A percentile compares a stretch with the other conserved stretches of the same genome.
These are phyloP conservation scores for Tinospora cordifolia DNA, from an alignment of 164 flowering plant species.

Conservation along the genomic window DNA sequence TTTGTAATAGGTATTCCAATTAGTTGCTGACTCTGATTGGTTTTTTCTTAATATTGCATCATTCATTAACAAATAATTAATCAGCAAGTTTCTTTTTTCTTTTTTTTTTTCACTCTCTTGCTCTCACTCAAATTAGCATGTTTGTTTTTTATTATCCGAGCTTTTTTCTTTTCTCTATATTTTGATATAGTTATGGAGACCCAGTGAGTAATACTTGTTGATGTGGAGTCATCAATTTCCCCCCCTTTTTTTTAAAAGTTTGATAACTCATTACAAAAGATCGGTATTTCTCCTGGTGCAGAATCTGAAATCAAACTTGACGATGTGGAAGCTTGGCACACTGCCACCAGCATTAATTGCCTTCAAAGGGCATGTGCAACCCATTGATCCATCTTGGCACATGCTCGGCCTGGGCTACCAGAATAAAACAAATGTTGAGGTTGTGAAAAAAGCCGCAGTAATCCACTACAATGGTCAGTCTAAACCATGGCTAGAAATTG, in stretches of 20 bases:
- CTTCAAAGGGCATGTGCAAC: slow-evolving; percentile 76
- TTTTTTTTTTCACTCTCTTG: neutral
- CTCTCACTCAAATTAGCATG: too few species aligned
- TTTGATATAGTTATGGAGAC: too few species aligned
- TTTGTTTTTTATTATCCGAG: too few species aligned
- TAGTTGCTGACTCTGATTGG: neutral
- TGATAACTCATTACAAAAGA: too few species aligned
- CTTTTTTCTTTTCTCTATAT: too few species aligned
- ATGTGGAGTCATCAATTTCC: too few species aligned
- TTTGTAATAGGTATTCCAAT: neutral
- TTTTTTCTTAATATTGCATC: neutral
- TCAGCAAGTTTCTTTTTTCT: too few species aligned
- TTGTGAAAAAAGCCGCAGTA: slow-evolving; percentile 75
- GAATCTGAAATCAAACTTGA: slow-evolving; percentile 82
- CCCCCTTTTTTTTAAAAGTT: too few species aligned
- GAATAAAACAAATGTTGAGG: slow-evolving; percentile 63
- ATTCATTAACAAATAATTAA: neutral
- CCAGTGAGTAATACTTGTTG: too few species aligned
- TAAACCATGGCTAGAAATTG: slow-evolving; percentile 94
- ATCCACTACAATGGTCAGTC: slow-evolving; percentile 97
- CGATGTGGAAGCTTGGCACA: slow-evolving; percentile 95
- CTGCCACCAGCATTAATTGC: slow-evolving; percentile 98
- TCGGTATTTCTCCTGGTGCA: slow-evolving; percentile 26
- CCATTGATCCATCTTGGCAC: slow-evolving; percentile 97
- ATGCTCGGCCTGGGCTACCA: slow-evolving; percentile 99